These are phyloP conservation scores for Verruconis gallopava DNA, from an alignment of 2,329 filamentous ascomycete genomes.

Conservation along the genomic window DNA sequence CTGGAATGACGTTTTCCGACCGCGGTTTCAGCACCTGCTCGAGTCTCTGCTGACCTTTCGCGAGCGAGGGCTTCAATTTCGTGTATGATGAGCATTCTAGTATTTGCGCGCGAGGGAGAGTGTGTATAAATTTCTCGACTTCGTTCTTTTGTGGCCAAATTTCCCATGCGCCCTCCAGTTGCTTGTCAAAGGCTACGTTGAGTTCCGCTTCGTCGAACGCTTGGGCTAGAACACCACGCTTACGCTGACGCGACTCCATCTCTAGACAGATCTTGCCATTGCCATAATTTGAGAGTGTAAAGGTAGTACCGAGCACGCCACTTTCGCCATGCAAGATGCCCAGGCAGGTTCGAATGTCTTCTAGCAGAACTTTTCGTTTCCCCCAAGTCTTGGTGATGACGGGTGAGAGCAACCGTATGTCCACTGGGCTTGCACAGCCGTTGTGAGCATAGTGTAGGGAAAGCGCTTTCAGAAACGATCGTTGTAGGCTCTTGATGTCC, in stretches of 20 bases:
- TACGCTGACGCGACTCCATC: slow-evolving; percentile 19
- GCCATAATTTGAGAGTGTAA: slow-evolving; percentile 31
- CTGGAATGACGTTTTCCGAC: slow-evolving; percentile 25
- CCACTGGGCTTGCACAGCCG: slow-evolving; percentile 30
- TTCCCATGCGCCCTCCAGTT: slow-evolving; percentile 33
- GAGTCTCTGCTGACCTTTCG: slow-evolving; percentile 50
- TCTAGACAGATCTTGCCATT: slow-evolving; percentile 30
- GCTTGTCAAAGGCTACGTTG: slow-evolving; percentile 37
- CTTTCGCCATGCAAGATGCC: slow-evolving; percentile 22
- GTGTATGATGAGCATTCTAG: slow-evolving; percentile 25
- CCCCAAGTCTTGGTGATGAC: slow-evolving; percentile 32
- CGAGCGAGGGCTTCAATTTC: slow-evolving; percentile 20
- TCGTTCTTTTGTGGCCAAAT: slow-evolving; percentile 23
- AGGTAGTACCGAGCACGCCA: slow-evolving; percentile 18
- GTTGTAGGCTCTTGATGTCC: slow-evolving; percentile 32
- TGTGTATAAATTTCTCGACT: slow-evolving; percentile 22
- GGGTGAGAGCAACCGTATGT: slow-evolving; percentile 27
- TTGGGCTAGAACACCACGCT: slow-evolving; percentile 14
- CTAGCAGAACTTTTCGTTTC: slow-evolving; percentile 31
- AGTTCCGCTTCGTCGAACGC: slow-evolving; percentile 33
- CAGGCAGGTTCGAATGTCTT: slow-evolving; percentile 34
- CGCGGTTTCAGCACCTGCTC: slow-evolving; percentile 50
- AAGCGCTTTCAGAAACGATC: slow-evolving; percentile 36
- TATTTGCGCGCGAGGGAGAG: slow-evolving; percentile 22
- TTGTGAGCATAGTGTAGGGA: slow-evolving; percentile 38